phyloP scores from a whole-genome alignment of 257 asterid species.

The Solanum neorickii region DNA sequence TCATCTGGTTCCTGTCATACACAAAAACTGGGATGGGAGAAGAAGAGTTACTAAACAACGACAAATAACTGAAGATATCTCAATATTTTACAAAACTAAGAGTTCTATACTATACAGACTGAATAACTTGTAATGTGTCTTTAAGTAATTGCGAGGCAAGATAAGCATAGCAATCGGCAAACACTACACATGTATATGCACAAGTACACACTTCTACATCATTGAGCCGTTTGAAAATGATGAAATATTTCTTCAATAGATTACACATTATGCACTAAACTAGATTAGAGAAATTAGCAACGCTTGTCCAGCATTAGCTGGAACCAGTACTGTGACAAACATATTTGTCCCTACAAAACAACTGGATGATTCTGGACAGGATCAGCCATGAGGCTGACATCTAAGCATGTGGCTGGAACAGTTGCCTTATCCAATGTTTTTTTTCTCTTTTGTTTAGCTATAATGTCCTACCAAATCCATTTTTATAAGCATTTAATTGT shows the following conservation, averaged over 20 bases:
- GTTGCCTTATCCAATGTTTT: background rate
- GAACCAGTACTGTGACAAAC: background rate
- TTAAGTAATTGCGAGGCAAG: background rate
- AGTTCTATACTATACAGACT: background rate
- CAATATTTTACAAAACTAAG: background rate
- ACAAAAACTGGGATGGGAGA: slow-evolving; percentile 45
- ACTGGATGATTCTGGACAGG: background rate
- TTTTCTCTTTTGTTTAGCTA: background rate
- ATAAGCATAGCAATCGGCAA: background rate
- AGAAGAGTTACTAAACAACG: background rate
- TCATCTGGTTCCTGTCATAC: slow-evolving; percentile 59
- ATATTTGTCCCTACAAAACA: background rate
- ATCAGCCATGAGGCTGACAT: background rate
- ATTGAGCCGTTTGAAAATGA: background rate
- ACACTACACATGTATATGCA: background rate
- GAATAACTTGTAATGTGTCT: background rate
- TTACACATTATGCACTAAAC: background rate
- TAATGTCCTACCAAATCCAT: background rate
- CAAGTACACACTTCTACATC: background rate
- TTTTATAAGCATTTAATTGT: background rate
- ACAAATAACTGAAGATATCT: background rate
- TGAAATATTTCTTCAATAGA: background rate
- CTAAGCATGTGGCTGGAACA: background rate
- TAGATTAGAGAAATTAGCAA: background rate
- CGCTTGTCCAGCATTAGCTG: background rate